Percentiles rank a stretch among this genome's conserved stretches.
Conservation (phyloP, 1,284 basidiomycete species). For the Trichosporon ovoides region DNA sequence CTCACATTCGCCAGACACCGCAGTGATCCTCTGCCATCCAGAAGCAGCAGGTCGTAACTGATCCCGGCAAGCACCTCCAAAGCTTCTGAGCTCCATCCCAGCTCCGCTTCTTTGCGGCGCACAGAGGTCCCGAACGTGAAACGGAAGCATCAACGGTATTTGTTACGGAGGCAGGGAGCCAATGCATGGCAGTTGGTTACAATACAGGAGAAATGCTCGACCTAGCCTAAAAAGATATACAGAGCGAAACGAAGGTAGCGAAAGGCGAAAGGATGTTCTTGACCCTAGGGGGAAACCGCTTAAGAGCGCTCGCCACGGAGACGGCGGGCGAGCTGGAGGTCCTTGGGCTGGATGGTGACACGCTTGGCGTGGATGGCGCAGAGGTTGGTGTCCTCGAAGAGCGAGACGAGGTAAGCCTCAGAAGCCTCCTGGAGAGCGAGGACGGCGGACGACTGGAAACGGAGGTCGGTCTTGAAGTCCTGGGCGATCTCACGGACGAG, state of each 20-base stretch:
- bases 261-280: not conserved
- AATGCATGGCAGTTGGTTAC: constrained; percentile 11
- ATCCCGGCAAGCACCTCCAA: no score
- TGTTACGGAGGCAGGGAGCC: constrained; percentile 10
- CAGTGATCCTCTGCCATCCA: not conserved
- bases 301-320: constrained; percentile 75
- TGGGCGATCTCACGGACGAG: constrained; percentile 67
- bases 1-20: not conserved
- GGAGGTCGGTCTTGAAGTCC: constrained; percentile 75
- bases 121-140: no score
- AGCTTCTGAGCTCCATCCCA: no score
- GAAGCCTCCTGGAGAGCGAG: constrained; percentile 84
- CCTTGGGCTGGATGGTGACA: constrained; percentile 72
- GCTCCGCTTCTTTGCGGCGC: no score
- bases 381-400: constrained; percentile 78
- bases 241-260: constrained; percentile 17
- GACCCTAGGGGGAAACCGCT: constrained; percentile 27
- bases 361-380: constrained; percentile 88
- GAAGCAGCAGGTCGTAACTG: no score
- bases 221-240: constrained; percentile 10
- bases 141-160: no score
- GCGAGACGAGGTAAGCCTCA: constrained; percentile 85
- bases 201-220: constrained; percentile 16
- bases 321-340: constrained; percentile 71
- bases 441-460: constrained; percentile 89